Base-by-base conservation (phyloP, 495 filamentous ascomycete genomes). In the Podospora conica region DNA sequence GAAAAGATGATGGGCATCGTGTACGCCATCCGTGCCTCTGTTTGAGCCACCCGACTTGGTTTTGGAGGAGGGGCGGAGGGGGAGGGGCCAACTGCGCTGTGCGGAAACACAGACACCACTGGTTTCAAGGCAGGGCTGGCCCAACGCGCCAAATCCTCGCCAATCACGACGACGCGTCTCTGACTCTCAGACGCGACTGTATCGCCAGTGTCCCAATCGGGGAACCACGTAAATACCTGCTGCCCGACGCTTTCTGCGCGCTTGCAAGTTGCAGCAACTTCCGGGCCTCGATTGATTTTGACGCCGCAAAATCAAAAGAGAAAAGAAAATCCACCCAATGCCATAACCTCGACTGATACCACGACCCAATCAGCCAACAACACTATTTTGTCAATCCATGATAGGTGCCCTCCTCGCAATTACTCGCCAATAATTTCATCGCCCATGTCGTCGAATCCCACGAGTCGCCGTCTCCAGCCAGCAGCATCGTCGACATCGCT, bases 341-440 rank as follows among this genome's bases (percentile, higher is more conserved):
- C 57, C 57, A n/a, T 12, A 60, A 10, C 58, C n/a, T 11, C 60
- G 61, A 53, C 59, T 21, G 60, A 64, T 62, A 61, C 66, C 64
- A 27, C 31, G 29, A n/a, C 48, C 71, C 71, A 73, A 73, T 73
- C 68, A 68, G 12, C 28, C 63, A n/a, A n/a, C 9, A 22, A 54
- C 66, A 55, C 65, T 65, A 68, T 62, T 63, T 28, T 25, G 48
- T 22, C 55, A 28, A 23, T 53, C 18, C 31, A 40, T 69, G 71
- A 70, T 70, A 70, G 68, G 71, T 24, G 54, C 40, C 55, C 57
- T 64, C 20, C 6, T 18, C n/a, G 55, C 40, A 7, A 20, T 23
- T 68, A 29, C 29, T 33, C 57, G 40, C 65, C 59, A 54, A 63
- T 56, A 31, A 24, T 28, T 53, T 23, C 25, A 53, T 63, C 27